Percentiles rank a stretch among this genome's conserved stretches.
These are phyloP conservation scores for Parmales sp. DNA, from an alignment of 108 stramenopile genomes.

Conservation along the genomic window DNA sequence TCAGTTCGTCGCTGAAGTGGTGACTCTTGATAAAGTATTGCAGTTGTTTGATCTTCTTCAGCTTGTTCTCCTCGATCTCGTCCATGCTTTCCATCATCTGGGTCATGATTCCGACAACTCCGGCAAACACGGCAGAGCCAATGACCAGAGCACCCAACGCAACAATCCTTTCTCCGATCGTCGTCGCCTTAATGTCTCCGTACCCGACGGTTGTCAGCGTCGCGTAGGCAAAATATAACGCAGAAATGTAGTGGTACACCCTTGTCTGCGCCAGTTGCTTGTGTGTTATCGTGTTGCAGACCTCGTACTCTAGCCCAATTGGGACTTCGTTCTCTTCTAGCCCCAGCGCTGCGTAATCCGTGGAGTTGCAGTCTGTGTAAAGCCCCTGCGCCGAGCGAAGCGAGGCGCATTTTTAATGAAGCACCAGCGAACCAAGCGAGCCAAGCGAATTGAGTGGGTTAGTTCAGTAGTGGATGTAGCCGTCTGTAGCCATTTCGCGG, in stretches of 20 bases:
- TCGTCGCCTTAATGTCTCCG: slow-evolving; percentile 20
- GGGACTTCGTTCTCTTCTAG: no score
- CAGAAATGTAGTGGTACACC: slow-evolving; percentile 15
- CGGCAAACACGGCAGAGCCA: slow-evolving; percentile 18
- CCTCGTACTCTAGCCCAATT: no score
- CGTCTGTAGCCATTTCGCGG: no score
- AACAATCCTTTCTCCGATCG: not conserved
- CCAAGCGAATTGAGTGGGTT: no score
- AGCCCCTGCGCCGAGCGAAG: no score
- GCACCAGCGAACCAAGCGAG: no score
- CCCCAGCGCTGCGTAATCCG: no score
- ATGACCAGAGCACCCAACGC: slow-evolving; percentile 8
- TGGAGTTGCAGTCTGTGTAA: no score
- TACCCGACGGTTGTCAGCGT: slow-evolving; percentile 28
- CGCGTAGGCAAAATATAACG: slow-evolving; percentile 22
- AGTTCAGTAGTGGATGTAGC: no score
- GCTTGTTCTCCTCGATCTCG: not conserved
- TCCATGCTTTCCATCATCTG: slow-evolving; percentile 15
- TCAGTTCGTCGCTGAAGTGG: not conserved
- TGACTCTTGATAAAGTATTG: not conserved
- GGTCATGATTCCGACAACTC: slow-evolving; percentile 14
- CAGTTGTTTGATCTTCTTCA: not conserved
- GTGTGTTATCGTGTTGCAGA: no score
- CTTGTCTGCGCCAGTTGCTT: no score
- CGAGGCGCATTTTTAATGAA: no score